These are phyloP conservation scores for Heritiera fomes DNA, from an alignment of 345 rosid genomes.

Conservation along the genomic window DNA sequence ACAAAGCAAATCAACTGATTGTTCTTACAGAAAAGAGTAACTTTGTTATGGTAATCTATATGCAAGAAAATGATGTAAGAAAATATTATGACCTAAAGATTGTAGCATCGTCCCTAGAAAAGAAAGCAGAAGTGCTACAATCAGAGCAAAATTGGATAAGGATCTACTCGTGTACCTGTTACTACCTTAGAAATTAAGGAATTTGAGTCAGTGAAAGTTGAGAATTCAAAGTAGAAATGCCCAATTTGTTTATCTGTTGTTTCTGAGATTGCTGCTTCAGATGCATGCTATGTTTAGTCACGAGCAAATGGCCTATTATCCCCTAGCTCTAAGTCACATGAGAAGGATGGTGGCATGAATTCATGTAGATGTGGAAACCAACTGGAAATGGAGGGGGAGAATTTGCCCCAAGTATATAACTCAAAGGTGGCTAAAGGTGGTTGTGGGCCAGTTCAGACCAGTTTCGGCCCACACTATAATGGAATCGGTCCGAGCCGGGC, in stretches of 20 bases:
- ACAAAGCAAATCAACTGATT: not conserved
- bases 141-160: conserved; percentile 55
- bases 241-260: conserved; percentile 53
- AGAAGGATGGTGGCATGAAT: conserved; percentile 20
- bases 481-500: no score
- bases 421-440: conserved; percentile 57
- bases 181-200: conserved; percentile 12
- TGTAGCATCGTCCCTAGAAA: conserved; percentile 80
- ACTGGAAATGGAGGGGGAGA: conserved; percentile 31
- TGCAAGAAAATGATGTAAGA: conserved; percentile 57
- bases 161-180: conserved; percentile 44
- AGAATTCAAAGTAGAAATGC: conserved; percentile 31
- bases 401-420: conserved; percentile 40
- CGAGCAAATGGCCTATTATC: conserved; percentile 45
- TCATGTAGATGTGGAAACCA: conserved; percentile 21
- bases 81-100: conserved; percentile 58
- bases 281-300: conserved; percentile 73
- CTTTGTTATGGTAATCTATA: not conserved
- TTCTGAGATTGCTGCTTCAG: conserved; percentile 90
- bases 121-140: conserved; percentile 68
- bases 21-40: no score
- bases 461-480: no score
- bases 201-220: not conserved
- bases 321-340: conserved; percentile 28
- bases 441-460: no score